Conservation (phyloP, 2,329 filamentous ascomycete species). For the Aaosphaeria arxii region DNA sequence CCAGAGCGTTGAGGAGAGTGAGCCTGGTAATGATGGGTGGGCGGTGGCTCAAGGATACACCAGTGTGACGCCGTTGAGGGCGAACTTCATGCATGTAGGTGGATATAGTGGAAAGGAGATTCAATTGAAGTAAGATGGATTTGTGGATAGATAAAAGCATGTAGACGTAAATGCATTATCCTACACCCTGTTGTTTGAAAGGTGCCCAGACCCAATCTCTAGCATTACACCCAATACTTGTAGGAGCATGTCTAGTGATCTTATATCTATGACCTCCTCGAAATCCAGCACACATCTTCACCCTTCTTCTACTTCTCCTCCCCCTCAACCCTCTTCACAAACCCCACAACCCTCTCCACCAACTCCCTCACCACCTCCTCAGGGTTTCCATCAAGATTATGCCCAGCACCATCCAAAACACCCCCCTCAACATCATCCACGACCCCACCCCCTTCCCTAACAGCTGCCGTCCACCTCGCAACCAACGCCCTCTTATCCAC, state of each 20-base stretch:
- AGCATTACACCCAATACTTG: too few relatives aligned
- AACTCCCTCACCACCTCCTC: slow-evolving; percentile 49
- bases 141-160: neutral
- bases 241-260: too few relatives aligned
- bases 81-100: slow-evolving; percentile 77
- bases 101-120: slow-evolving; percentile 30
- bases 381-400: slow-evolving; percentile 50
- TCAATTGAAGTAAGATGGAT: slow-evolving; percentile 10
- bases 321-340: slow-evolving; percentile 34
- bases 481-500: slow-evolving; percentile 60
- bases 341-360: slow-evolving; percentile 50
- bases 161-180: too few relatives aligned
- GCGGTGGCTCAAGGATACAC: slow-evolving; percentile 83
- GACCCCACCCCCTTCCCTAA: slow-evolving; percentile 42
- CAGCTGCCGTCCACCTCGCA: slow-evolving; percentile 52
- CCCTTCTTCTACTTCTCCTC: neutral
- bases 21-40: slow-evolving; percentile 89
- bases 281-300: neutral
- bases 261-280: too few relatives aligned
- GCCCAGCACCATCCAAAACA: slow-evolving; percentile 48
- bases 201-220: too few relatives aligned
- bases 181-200: too few relatives aligned
- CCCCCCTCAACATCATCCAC: slow-evolving; percentile 51
- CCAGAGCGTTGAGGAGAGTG: slow-evolving; percentile 75
- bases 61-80: slow-evolving; percentile 85